Evolutionary conservation across 2,329 filamentous ascomycete genomes (phyloP).

Genomic region (Diaporthe helianthi): DNA sequence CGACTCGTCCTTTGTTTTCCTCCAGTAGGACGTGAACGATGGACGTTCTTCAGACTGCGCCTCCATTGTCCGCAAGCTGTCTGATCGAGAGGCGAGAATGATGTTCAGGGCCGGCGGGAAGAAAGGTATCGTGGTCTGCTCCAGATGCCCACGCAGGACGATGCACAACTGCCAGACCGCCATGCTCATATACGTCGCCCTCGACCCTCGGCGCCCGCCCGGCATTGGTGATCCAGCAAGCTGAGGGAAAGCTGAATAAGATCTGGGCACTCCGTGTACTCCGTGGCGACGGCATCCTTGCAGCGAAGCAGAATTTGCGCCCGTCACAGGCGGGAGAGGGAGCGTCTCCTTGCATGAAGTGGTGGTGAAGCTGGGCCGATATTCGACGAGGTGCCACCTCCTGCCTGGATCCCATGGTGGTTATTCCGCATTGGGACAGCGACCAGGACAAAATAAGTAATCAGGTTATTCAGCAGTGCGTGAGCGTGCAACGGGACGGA

Average conservation of each 20-base stretch:
- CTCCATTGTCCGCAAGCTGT: slow-evolving; percentile 2
- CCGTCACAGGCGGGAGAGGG: slow-evolving; percentile 1
- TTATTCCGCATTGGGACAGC: slow-evolving; percentile 23
- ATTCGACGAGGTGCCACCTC: slow-evolving; percentile 21
- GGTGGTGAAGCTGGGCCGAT: slow-evolving; percentile 22
- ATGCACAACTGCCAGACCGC: slow-evolving; percentile 7
- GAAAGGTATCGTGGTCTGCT: neutral
- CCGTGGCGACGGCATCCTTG: slow-evolving; percentile 27
- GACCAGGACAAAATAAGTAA: slow-evolving; percentile 29
- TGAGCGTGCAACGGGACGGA: slow-evolving; percentile 19
- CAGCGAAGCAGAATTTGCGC: slow-evolving; percentile 4
- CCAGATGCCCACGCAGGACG: neutral
- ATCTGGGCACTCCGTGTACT: slow-evolving; percentile 8
- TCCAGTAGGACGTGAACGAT: slow-evolving; percentile 58
- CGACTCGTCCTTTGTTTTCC: slow-evolving; percentile 49
- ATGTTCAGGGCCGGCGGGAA: neutral
- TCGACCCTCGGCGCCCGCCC: neutral
- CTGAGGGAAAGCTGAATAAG: slow-evolving; percentile 30
- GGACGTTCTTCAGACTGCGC: slow-evolving; percentile 43
- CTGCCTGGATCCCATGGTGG: slow-evolving; percentile 3
- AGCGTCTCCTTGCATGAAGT: slow-evolving; percentile 10
- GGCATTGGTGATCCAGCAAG: slow-evolving; percentile 14
- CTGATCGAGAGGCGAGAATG: neutral
- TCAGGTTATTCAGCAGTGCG: slow-evolving; percentile 29
- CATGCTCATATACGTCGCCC: slow-evolving; percentile 26